A percentile compares a stretch with the other conserved stretches of the same genome.
These are phyloP conservation scores for Phialemoniopsis sp. DNA, from an alignment of 2,329 filamentous ascomycete species.

Conservation along the genomic window DNA sequence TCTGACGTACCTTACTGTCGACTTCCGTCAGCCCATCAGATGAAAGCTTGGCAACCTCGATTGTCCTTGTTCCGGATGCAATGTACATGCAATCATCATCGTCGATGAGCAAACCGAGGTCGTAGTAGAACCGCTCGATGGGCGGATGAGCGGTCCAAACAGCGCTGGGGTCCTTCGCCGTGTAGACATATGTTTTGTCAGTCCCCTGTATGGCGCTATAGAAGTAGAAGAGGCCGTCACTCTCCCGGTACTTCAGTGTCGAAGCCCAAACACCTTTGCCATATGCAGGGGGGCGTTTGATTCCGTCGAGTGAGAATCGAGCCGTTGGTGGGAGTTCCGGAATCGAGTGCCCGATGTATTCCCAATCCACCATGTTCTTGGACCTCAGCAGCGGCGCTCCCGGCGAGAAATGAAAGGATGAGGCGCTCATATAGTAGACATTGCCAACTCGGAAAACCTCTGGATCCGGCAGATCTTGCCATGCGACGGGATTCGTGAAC, in stretches of 20 bases:
- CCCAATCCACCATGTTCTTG: constrained; percentile 43
- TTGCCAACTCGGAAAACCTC: too few species aligned
- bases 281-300: too few species aligned
- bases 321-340: too few species aligned
- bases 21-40: constrained; percentile 40
- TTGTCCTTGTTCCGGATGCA: constrained; percentile 43
- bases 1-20: too few species aligned
- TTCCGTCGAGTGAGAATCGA: too few species aligned
- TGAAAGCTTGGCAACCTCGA: constrained; percentile 47
- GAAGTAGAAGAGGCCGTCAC: constrained; percentile 49
- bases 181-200: constrained; percentile 50
- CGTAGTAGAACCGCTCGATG: constrained; percentile 45
- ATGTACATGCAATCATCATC: constrained; percentile 57
- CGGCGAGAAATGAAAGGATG: constrained; percentile 44
- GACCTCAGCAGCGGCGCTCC: constrained; percentile 45
- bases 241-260: constrained; percentile 48
- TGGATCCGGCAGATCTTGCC: too few species aligned
- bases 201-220: constrained; percentile 49
- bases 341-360: constrained; percentile 27
- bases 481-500: too few species aligned
- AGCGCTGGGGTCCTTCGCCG: constrained; percentile 29
- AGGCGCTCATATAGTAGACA: constrained; percentile 46
- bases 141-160: constrained; percentile 10
- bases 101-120: constrained; percentile 52
- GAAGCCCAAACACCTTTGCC: too few species aligned